phyloP scores from a whole-genome alignment of 2,329 filamentous ascomycete genomes.

The Aotearoamyces nothofagi region DNA sequence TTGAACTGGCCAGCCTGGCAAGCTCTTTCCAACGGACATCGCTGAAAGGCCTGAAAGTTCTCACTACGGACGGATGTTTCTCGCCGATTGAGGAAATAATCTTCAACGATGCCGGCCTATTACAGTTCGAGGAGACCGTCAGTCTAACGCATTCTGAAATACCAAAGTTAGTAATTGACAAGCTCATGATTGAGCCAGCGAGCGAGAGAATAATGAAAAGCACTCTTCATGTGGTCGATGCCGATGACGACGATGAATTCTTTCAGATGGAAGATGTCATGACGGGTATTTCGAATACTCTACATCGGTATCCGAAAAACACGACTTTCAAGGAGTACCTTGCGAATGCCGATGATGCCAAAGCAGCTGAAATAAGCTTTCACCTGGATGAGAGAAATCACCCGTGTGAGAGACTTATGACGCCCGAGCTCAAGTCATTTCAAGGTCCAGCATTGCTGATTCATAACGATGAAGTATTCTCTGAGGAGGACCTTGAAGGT shows the following conservation, averaged over 20 bases:
- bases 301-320: slow-evolving; percentile 17
- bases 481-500: slow-evolving; percentile 17
- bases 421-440: slow-evolving; percentile 9
- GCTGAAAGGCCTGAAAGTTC: no score
- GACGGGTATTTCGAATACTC: slow-evolving; percentile 18
- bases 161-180: slow-evolving; percentile 3
- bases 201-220: slow-evolving; percentile 10
- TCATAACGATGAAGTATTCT: slow-evolving; percentile 20
- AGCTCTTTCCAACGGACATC: no score
- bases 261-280: slow-evolving; percentile 16
- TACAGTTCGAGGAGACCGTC: slow-evolving; percentile 4
- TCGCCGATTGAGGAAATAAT: slow-evolving; percentile 8
- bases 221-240: slow-evolving; percentile 10
- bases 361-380: slow-evolving; percentile 17
- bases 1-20: no score
- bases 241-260: slow-evolving; percentile 19
- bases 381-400: slow-evolving; percentile 14
- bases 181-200: slow-evolving; percentile 9
- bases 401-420: slow-evolving; percentile 10
- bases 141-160: slow-evolving; percentile 12
- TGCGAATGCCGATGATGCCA: slow-evolving; percentile 21
- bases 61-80: slow-evolving; percentile 8
- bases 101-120: slow-evolving; percentile 7
- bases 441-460: slow-evolving; percentile 19
- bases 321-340: slow-evolving; percentile 22